Conservation (phyloP, 176 grass and related monocot genomes). For the Elaeis guineensis region DNA sequence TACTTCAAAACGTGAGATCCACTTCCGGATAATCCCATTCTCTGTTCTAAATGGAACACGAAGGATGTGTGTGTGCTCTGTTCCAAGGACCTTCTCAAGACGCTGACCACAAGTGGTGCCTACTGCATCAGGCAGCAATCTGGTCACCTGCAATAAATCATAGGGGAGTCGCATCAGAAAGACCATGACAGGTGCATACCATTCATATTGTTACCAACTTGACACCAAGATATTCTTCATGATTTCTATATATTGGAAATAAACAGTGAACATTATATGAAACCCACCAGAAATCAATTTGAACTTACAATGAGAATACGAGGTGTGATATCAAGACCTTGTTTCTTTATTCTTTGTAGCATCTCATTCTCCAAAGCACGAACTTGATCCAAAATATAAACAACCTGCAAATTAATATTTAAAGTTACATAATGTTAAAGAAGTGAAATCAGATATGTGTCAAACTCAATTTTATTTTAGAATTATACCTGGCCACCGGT, state of each 20-base stretch:
- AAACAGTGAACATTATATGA: too few species aligned
- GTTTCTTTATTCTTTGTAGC: slow-evolving; percentile 90
- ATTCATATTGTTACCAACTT: too few species aligned
- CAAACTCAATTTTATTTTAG: neutral
- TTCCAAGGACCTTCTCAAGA: slow-evolving; percentile 95
- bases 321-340: slow-evolving; percentile 91
- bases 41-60: slow-evolving; percentile 97
- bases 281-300: too few species aligned
- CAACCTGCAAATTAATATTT: slow-evolving; percentile 41
- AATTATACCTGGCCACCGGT: slow-evolving; percentile 86
- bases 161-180: slow-evolving; percentile 1
- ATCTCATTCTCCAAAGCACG: slow-evolving; percentile 97
- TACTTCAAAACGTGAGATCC: slow-evolving; percentile 7
- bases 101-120: slow-evolving; percentile 92
- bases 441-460: neutral
- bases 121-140: slow-evolving; percentile 83
- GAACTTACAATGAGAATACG: slow-evolving; percentile 91
- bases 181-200: too few species aligned
- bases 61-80: slow-evolving; percentile 92
- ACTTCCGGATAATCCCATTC: slow-evolving; percentile 16
- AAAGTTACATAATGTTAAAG: too few species aligned
- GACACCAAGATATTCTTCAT: too few species aligned
- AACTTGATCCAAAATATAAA: slow-evolving; percentile 99
- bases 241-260: too few species aligned
- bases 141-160: slow-evolving; percentile 52